Base-by-base conservation (phyloP, 768 basidiomycete genomes). In the Mycena polygramma region DNA sequence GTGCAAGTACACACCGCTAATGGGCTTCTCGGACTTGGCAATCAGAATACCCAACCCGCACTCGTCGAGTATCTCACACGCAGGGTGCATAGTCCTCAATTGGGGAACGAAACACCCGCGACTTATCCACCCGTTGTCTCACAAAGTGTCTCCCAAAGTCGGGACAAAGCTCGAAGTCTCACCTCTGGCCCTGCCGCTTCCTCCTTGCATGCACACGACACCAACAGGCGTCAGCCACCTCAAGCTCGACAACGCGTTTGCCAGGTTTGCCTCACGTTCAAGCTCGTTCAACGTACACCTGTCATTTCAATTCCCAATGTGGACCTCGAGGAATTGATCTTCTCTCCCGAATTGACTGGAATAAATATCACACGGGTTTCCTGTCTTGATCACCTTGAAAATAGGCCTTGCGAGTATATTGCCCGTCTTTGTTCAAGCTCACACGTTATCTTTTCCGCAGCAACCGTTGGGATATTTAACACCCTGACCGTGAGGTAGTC, bases 361-460 rank as follows among this genome's bases (percentile, higher is more conserved):
- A 30, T 30, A 30, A 30, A 30, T 30, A 30, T 30, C 30, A 30
- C 30, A 30, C 30, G 30, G 30, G 30, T 15, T 41, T 10, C 9
- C 54, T 2, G 4, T 35, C 26, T 46, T 43, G 30, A 55, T 62
- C 66, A 52, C 59, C 41, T n/a, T 26, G n/a, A 55, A n/a, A 66
- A 66, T 61, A 49, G 63, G 61, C 3, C 51, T 55, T 59, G 57
- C 17, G 36, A 60, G 24, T 15, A 39, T 13, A 11, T 15, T 36
- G 49, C 15, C 6, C 37, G 52, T 45, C n/a, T 48, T 9, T 10
- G 24, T 11, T 30, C 45, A 22, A 57, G 30, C 30, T 30, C 69
- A 66, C 69, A 70, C 63, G 69, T 30, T 49, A 35, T 41, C 55
- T 60, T 66, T n/a, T 70, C 69, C 64, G 69, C 69, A 70, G 69